Conservation (phyloP, 345 rosid species). For the sweet orange (Citrus sinensis) region DNA sequence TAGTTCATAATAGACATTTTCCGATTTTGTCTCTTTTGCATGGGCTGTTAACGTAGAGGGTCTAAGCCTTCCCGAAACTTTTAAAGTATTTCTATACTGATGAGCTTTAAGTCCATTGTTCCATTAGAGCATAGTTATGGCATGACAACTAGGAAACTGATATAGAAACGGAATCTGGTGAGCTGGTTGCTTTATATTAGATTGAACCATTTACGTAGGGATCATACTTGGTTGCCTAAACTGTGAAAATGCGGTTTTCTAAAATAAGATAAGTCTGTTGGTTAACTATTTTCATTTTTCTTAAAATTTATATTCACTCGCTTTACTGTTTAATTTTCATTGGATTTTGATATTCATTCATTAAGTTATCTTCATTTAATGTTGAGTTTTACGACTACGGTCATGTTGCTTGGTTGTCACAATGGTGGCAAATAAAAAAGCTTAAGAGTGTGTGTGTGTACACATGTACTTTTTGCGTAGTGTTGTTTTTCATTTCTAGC, state of each 20-base stretch:
- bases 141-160: neutral
- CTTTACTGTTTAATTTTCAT: neutral
- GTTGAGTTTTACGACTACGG: neutral
- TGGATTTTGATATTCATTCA: neutral
- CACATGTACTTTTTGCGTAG: neutral
- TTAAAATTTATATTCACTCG: neutral
- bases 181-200: neutral
- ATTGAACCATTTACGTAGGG: neutral
- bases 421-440: neutral
- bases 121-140: neutral
- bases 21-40: neutral
- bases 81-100: neutral
- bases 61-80: neutral
- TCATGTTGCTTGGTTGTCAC: neutral
- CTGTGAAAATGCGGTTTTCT: neutral
- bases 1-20: neutral
- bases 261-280: neutral
- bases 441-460: no score
- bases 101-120: neutral
- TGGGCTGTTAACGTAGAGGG: neutral
- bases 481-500: neutral
- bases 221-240: neutral
- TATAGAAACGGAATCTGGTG: neutral
- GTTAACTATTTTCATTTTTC: neutral
- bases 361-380: neutral